Evolutionary conservation across 2,329 filamentous ascomycete species (phyloP).

Genomic region (Botrytis fragariae): DNA sequence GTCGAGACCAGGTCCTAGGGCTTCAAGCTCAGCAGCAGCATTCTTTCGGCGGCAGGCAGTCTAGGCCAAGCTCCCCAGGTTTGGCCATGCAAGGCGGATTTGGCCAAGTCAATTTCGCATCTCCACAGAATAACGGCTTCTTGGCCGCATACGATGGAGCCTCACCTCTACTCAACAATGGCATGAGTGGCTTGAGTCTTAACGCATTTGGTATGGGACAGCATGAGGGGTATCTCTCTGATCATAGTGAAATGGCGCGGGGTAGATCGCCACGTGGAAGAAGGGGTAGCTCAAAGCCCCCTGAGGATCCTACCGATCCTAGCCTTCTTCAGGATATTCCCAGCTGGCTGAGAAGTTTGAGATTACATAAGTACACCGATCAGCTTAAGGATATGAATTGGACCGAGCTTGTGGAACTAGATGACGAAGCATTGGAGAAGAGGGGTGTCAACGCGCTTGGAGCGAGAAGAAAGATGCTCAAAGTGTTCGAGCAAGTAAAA

Average conservation of each 20-base stretch:
- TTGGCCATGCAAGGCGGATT: constrained; percentile 74
- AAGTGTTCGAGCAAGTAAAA: constrained; percentile 97
- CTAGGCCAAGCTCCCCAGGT: constrained; percentile 85
- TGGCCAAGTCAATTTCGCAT: constrained; percentile 69
- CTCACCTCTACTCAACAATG: constrained; percentile 67
- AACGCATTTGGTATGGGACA: constrained; percentile 67
- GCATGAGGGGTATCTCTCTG: constrained; percentile 85
- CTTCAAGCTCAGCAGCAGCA: constrained; percentile 65
- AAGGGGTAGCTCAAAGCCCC: constrained; percentile 92
- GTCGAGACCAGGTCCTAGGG: constrained; percentile 78
- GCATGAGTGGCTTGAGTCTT: constrained; percentile 68
- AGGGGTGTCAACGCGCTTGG: constrained; percentile 93
- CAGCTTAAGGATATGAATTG: constrained; percentile 97
- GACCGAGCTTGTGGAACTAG: constrained; percentile 86
- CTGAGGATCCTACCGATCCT: constrained; percentile 93
- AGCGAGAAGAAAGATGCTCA: constrained; percentile 94
- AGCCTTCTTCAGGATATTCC: constrained; percentile 91
- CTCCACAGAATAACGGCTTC: constrained; percentile 93
- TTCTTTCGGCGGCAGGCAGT: constrained; percentile 67
- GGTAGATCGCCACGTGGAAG: constrained; percentile 90
- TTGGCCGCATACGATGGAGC: constrained; percentile 80
- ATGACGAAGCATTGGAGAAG: constrained; percentile 89
- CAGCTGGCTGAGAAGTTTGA: constrained; percentile 88
- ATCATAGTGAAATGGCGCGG: constrained; percentile 86
- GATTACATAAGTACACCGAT: constrained; percentile 98